Evolutionary conservation across 148 eudicot genomes (phyloP), one percentile per base, ranked within the genome.

Genomic region (Amaranthus palmeri): DNA sequence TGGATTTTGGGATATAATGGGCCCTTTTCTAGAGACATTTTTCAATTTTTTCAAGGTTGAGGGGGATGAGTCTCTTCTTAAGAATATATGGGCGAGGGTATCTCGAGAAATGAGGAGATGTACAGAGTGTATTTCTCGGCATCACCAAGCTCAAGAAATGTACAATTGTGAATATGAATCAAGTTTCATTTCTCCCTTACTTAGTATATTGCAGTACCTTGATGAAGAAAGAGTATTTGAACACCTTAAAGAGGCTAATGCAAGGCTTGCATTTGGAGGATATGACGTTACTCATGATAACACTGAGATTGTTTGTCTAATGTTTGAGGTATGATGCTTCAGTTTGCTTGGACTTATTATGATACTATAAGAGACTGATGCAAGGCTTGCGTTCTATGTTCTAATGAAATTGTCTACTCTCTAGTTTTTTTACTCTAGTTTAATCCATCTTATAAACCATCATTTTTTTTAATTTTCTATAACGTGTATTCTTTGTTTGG

Each of bases 21-120:
- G 88, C 40, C 98, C 98, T 14, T 90, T 95, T 76, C 67, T 95
- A 15, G 98, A 95, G 87, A 91, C 98, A 53, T 95, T 89, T 71
- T 95, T 84, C 76, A 93, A 95, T 79, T 95, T 84, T 74, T 88
- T 78, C 53, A 86, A 89, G 70, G 91, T 89, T 75, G 86, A 81
- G 47, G 71, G 74, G 10, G 75, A 63, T 7, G 91, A 87, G 83
- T 93, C 98, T 68, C 93, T 95, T 70, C 84, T 93, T 44, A 93
- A 89, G 86, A 79, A 86, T 74, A 50, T 93, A 69, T 91, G 97
- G 97, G 83, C 74, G 60, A 85, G 96, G 72, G 77, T 87, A 17
- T 89, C 92, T 67, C 74, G 67, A 51, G 97, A 93, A 83, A 87
- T 88, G 90, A 83, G 83, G 60, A 71, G 68, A 25, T 95, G 98